These are phyloP conservation scores for Aethionema arabicum DNA, from an alignment of 345 rosid genomes.

Conservation along the genomic window DNA sequence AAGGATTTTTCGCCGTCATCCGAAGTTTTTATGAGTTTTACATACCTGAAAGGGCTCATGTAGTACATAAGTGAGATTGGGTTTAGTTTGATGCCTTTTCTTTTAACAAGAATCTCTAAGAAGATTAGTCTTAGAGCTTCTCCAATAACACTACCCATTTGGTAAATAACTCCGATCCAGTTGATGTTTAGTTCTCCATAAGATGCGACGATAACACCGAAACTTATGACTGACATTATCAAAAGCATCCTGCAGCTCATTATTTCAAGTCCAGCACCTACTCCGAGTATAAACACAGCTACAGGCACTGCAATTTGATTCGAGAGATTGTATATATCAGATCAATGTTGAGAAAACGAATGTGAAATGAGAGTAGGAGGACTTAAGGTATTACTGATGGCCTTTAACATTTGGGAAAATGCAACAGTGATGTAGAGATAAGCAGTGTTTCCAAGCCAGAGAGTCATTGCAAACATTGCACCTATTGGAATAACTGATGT, in stretches of 20 bases:
- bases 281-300: constrained; percentile 84
- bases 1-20: no score
- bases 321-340: constrained; percentile 13
- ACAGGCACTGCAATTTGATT: constrained; percentile 89
- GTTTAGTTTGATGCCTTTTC: constrained; percentile 89
- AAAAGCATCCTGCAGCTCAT: constrained; percentile 82
- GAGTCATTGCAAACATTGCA: constrained; percentile 97
- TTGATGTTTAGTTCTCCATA: constrained; percentile 76
- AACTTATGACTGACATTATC: constrained; percentile 82
- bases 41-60: constrained; percentile 96
- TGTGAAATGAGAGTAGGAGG: constrained; percentile 1
- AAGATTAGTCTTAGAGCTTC: constrained; percentile 76
- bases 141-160: constrained; percentile 88
- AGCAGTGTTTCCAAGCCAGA: constrained; percentile 98
- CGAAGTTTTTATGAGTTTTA: constrained; percentile 12
- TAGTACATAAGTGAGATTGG: constrained; percentile 93
- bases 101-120: constrained; percentile 92
- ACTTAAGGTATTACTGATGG: constrained; percentile 62
- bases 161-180: constrained; percentile 92
- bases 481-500: constrained; percentile 93
- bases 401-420: constrained; percentile 97
- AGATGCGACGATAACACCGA: constrained; percentile 82
- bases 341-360: neutral
- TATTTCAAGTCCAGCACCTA: constrained; percentile 80
- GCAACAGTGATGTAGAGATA: constrained; percentile 94